Percentiles rank a stretch among this genome's conserved stretches.
These are phyloP conservation scores for Calonectria montana DNA, from an alignment of 2,329 filamentous ascomycete genomes.

Conservation along the genomic window DNA sequence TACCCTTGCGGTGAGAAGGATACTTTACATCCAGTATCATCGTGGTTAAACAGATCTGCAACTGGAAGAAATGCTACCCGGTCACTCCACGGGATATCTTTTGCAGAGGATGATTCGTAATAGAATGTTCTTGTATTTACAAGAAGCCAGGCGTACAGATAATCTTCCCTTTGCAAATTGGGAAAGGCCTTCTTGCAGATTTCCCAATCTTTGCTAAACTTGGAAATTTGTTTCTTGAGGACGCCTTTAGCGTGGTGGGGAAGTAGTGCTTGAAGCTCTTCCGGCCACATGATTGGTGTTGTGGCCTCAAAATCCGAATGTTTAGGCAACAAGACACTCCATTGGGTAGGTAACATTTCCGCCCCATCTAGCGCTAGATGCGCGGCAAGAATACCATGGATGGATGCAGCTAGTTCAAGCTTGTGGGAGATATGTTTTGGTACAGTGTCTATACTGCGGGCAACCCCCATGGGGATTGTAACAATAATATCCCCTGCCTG, in stretches of 20 bases:
- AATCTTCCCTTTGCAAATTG: background rate
- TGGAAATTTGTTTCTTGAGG: background rate
- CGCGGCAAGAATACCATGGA: background rate
- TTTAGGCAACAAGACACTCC: background rate
- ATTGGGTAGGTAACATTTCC: background rate
- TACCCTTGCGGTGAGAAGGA: background rate
- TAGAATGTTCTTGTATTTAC: background rate
- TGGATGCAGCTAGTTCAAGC: background rate
- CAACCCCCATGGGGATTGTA: background rate
- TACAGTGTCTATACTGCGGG: background rate
- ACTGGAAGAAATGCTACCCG: background rate
- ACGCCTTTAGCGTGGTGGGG: background rate
- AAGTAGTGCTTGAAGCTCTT: background rate
- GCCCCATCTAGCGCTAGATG: background rate
- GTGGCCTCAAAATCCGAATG: background rate
- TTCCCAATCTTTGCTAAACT: background rate
- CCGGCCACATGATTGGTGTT: background rate
- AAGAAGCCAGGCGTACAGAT: background rate
- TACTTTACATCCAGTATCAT: background rate
- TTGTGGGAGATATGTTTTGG: background rate
- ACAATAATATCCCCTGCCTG: background rate
- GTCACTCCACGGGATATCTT: background rate
- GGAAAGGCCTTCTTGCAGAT: background rate
- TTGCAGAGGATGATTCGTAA: background rate
- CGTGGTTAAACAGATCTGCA: background rate